phyloP scores from a whole-genome alignment of 2,329 filamentous ascomycete genomes.

The Bimuria novae-zelandiae region DNA sequence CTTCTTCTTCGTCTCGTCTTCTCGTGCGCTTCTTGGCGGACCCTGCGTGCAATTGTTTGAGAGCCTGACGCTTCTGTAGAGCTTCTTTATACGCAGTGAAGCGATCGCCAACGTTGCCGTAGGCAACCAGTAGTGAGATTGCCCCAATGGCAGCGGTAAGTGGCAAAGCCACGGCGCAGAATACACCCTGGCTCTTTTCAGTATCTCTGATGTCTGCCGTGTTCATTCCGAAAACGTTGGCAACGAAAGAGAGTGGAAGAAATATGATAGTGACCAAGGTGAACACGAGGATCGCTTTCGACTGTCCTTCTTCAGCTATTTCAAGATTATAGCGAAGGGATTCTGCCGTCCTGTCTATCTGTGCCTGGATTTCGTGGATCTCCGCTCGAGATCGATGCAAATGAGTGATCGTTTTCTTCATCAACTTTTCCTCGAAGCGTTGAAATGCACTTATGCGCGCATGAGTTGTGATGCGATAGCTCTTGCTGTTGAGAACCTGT shows the following conservation, averaged over 20 bases:
- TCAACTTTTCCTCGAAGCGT: neutral
- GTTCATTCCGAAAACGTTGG: conserved; percentile 15
- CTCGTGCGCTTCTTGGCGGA: no score
- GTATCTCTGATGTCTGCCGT: conserved; percentile 10
- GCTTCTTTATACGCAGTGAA: neutral
- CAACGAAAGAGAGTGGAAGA: conserved; percentile 14
- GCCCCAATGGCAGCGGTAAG: neutral
- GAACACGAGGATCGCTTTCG: conserved; percentile 11
- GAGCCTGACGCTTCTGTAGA: neutral
- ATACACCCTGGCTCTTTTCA: conserved; percentile 4
- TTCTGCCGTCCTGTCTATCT: conserved; percentile 2
- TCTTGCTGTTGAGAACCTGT: neutral
- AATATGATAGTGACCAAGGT: neutral
- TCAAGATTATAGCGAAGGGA: conserved; percentile 9
- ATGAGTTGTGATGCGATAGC: conserved; percentile 5
- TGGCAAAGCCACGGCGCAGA: conserved; percentile 9
- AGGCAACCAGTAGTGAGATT: neutral
- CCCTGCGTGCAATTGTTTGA: no score
- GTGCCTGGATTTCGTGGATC: neutral
- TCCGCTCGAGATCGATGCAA: neutral
- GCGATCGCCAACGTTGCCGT: neutral
- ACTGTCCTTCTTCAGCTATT: conserved; percentile 4
- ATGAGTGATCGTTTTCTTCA: neutral
- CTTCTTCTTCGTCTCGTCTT: no score
- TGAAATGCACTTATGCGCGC: conserved; percentile 3